phyloP scores from a whole-genome alignment of 495 filamentous ascomycete genomes.

The Penicilliopsis zonata region DNA sequence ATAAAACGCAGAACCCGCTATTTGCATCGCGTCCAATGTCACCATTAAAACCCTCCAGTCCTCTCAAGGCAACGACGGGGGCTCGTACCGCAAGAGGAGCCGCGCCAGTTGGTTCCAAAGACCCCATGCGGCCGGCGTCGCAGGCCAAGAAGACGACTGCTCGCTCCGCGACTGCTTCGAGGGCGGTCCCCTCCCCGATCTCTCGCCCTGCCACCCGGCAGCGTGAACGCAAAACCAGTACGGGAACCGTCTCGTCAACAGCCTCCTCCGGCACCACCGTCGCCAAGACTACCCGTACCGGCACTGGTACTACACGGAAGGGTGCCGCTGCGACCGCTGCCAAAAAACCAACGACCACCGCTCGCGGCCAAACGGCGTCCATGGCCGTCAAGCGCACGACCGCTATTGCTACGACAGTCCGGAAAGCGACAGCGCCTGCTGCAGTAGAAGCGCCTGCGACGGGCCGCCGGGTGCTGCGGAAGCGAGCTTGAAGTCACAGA shows the following conservation, averaged over 20 bases:
- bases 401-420: conserved; percentile 14
- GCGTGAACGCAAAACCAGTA: conserved; percentile 28
- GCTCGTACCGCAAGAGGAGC: conserved; percentile 19
- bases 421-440: conserved; percentile 24
- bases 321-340: conserved; percentile 29
- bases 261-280: conserved; percentile 45
- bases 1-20: conserved; percentile 32
- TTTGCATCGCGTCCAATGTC: conserved; percentile 41
- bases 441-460: conserved; percentile 20
- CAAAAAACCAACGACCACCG: conserved; percentile 31
- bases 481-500: conserved; percentile 24
- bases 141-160: conserved; percentile 18
- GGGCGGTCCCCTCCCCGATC: conserved; percentile 19
- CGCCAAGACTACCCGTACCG: conserved; percentile 39
- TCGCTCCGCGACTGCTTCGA: conserved; percentile 18
- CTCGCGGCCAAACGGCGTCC: conserved; percentile 21
- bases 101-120: conserved; percentile 18
- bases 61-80: conserved; percentile 33
- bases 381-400: conserved; percentile 24
- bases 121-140: conserved; percentile 12
- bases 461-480: conserved; percentile 34
- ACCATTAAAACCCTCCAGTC: conserved; percentile 39
- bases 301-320: conserved; percentile 33
- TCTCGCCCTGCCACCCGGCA: conserved; percentile 31
- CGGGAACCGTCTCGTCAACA: conserved; percentile 24